A percentile compares a stretch with the other conserved stretches of the same genome.
Evolutionary conservation across 805 yeast genomes (phyloP).

Genomic region (Tetrapisispora nanseiensis): DNA sequence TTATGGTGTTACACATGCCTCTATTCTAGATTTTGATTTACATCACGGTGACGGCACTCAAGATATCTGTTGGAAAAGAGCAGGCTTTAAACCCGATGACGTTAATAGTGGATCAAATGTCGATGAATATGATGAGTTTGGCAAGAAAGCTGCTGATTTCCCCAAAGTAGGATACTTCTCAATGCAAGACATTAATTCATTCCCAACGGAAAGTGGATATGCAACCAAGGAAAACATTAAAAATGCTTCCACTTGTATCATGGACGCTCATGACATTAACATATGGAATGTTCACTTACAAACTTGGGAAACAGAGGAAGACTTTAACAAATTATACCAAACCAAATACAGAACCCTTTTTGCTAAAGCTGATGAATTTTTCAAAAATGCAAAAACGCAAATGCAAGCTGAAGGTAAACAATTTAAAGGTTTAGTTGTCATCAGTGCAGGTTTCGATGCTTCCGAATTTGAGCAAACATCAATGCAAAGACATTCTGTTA

Average conservation of each 20-base stretch:
- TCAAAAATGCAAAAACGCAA: conserved; percentile 39
- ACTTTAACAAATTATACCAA: conserved; percentile 53
- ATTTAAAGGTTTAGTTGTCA: conserved; percentile 51
- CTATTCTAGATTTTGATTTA: conserved; percentile 69
- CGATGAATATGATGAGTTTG: conserved; percentile 36
- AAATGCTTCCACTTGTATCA: conserved; percentile 69
- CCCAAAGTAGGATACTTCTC: conserved; percentile 77
- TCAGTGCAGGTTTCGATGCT: conserved; percentile 86
- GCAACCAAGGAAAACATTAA: conserved; percentile 62
- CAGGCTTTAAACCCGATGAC: conserved; percentile 31
- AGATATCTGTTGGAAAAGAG: conserved; percentile 74
- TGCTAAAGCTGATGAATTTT: conserved; percentile 56
- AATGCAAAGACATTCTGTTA: conserved; percentile 77
- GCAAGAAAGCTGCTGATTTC: conserved; percentile 31
- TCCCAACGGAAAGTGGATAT: conserved; percentile 72
- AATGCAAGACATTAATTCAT: conserved; percentile 75
- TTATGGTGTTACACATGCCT: conserved; percentile 68
- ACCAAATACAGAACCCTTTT: conserved; percentile 52
- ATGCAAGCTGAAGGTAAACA: conserved; percentile 34
- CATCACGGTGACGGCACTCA: conserved; percentile 90
- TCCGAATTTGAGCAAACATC: conserved; percentile 71
- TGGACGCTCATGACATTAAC: conserved; percentile 64
- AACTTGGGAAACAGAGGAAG: conserved; percentile 51
- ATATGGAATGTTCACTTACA: conserved; percentile 80
- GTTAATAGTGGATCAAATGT: conserved; percentile 21